Evolutionary conservation across 306 rosid species (phyloP).

Genomic region (Ormosia emarginata): DNA sequence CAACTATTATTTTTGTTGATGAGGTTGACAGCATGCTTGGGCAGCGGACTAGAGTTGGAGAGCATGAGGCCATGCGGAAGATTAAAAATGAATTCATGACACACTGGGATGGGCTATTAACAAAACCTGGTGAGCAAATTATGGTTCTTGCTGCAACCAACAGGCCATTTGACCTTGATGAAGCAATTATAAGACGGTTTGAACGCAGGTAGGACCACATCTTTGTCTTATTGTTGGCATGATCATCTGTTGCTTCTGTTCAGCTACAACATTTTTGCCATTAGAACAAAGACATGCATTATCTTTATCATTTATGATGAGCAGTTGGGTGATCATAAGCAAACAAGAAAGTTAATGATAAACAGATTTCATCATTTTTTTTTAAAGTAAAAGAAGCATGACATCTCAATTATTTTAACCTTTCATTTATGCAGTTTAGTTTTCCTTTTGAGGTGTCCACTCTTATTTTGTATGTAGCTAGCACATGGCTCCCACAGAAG

Average conservation of each 20-base stretch:
- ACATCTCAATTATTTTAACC: neutral
- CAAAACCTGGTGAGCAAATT: conserved; percentile 51
- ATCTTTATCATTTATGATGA: neutral
- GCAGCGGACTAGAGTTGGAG: conserved; percentile 72
- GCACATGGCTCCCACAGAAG: neutral
- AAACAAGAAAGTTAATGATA: neutral
- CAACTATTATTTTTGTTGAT: conserved; percentile 75
- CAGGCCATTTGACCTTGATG: conserved; percentile 89
- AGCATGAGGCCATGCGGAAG: conserved; percentile 73
- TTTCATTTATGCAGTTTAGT: neutral
- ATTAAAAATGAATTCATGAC: conserved; percentile 83
- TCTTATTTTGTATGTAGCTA: neutral
- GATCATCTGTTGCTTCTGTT: neutral
- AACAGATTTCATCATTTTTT: conserved; percentile 1
- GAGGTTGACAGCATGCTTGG: conserved; percentile 94
- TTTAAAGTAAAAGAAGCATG: neutral
- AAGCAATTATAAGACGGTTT: conserved; percentile 80
- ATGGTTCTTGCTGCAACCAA: conserved; percentile 87
- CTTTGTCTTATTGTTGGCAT: neutral
- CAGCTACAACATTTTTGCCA: neutral
- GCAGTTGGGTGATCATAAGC: neutral
- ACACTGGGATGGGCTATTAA: conserved; percentile 82
- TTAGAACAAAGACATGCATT: neutral
- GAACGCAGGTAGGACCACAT: conserved; percentile 57
- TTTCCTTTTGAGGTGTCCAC: conserved; percentile 6